These are phyloP conservation scores for Ogataea philodendri DNA, from an alignment of 805 yeast genomes.

Conservation along the genomic window DNA sequence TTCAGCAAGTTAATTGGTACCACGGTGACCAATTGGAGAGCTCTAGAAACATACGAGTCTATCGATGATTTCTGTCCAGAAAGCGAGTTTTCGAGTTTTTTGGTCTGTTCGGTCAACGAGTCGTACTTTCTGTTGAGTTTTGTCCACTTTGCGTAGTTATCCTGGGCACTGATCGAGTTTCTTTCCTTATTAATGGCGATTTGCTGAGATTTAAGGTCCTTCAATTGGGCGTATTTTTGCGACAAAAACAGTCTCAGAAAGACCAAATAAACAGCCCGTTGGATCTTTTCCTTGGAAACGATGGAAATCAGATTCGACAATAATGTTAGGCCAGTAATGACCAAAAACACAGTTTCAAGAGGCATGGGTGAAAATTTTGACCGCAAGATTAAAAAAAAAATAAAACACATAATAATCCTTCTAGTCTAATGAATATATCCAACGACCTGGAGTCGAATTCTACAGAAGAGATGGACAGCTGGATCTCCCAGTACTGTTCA, in stretches of 20 bases:
- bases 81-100: constrained; percentile 39
- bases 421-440: constrained; percentile 18
- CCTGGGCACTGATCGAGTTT: constrained; percentile 74
- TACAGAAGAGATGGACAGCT: constrained; percentile 61
- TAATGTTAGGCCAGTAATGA: constrained; percentile 37
- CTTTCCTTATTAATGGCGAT: constrained; percentile 50
- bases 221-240: constrained; percentile 30
- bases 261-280: constrained; percentile 13
- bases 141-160: constrained; percentile 95
- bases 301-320: constrained; percentile 43
- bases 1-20: constrained; percentile 50
- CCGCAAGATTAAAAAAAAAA: constrained; percentile 11
- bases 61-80: constrained; percentile 37
- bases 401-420: not conserved
- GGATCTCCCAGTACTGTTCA: constrained; percentile 81
- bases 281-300: constrained; percentile 25
- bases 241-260: constrained; percentile 24
- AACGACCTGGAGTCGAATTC: constrained; percentile 31
- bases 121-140: constrained; percentile 75
- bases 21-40: constrained; percentile 40
- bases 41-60: constrained; percentile 33
- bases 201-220: constrained; percentile 43
- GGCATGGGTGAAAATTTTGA: constrained; percentile 18
- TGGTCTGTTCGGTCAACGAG: constrained; percentile 52
- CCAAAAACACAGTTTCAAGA: constrained; percentile 32